Evolutionary conservation across 2,329 filamentous ascomycete genomes (phyloP).

Genomic region (Arthrobotrys iridis): DNA sequence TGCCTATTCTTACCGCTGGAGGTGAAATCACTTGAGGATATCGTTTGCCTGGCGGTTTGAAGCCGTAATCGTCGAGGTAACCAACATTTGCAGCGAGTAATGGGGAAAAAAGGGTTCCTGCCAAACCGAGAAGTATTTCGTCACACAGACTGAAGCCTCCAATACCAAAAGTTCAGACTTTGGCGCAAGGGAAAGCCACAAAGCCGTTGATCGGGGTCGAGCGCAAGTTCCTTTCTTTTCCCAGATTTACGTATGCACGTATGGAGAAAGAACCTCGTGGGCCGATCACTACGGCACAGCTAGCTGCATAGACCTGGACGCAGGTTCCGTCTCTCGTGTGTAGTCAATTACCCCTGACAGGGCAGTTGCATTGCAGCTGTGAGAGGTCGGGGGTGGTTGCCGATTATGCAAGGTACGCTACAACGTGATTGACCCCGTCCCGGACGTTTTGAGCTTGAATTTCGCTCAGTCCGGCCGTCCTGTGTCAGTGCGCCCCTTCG

Average conservation of each 20-base stretch:
- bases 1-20: not conserved
- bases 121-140: constrained; percentile 3
- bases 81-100: too few relatives aligned
- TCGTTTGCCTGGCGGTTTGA: not conserved
- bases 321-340: constrained; percentile 1
- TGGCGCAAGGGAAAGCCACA: not conserved
- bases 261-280: not conserved
- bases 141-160: not conserved
- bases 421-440: constrained; percentile 20
- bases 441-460: constrained; percentile 6
- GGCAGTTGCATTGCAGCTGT: constrained; percentile 22
- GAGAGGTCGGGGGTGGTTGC: constrained; percentile 5
- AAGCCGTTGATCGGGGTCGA: too few relatives aligned
- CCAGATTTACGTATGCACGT: not conserved
- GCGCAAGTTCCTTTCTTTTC: not conserved
- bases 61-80: not conserved
- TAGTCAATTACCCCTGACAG: constrained; percentile 21
- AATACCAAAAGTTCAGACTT: not conserved
- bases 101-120: not conserved
- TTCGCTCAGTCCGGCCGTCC: not conserved
- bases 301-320: not conserved
- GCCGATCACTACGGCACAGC: not conserved
- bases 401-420: constrained; percentile 28
- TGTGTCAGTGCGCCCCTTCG: constrained; percentile 12
- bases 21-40: constrained; percentile 1